These are phyloP conservation scores for Lentinula edodes DNA, from an alignment of 768 basidiomycete genomes.

Conservation along the genomic window DNA sequence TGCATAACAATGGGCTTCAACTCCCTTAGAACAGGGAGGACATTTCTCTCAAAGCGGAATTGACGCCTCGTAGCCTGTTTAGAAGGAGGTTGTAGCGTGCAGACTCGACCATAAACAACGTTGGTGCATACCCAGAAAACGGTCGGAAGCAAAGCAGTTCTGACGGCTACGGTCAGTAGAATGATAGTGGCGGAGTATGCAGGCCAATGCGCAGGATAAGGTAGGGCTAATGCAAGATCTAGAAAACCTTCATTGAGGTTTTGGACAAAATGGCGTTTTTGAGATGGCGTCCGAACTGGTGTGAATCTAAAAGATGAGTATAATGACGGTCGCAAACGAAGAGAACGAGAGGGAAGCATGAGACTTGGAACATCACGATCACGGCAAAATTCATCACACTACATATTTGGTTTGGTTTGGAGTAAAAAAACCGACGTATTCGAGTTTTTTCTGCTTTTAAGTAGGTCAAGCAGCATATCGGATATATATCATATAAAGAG, in stretches of 20 bases:
- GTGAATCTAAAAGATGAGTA: not conserved
- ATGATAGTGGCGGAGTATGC: constrained; percentile 75
- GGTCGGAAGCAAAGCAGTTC: constrained; percentile 61
- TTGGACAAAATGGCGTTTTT: constrained; percentile 27
- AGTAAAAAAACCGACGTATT: not conserved
- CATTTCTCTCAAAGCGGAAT: constrained; percentile 54
- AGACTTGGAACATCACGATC: not conserved
- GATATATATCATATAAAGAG: not conserved
- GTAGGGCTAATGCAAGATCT: constrained; percentile 72
- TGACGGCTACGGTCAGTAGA: constrained; percentile 53
- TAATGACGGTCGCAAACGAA: constrained; percentile 2
- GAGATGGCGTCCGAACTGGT: not conserved
- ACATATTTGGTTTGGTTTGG: too few species aligned
- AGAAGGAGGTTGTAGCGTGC: constrained; percentile 11
- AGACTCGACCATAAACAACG: not conserved
- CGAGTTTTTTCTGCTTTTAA: too few species aligned
- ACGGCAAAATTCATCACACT: not conserved
- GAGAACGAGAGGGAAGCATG: constrained; percentile 1
- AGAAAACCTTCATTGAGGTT: constrained; percentile 60
- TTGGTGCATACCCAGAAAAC: constrained; percentile 64
- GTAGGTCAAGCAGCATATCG: not conserved
- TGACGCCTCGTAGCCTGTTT: constrained; percentile 56
- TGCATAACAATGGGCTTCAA: constrained; percentile 33
- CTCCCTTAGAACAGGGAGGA: constrained; percentile 50
- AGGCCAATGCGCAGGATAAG: constrained; percentile 61